phyloP scores from a whole-genome alignment of 208 protist species.

The Trypanosoma caninum region DNA sequence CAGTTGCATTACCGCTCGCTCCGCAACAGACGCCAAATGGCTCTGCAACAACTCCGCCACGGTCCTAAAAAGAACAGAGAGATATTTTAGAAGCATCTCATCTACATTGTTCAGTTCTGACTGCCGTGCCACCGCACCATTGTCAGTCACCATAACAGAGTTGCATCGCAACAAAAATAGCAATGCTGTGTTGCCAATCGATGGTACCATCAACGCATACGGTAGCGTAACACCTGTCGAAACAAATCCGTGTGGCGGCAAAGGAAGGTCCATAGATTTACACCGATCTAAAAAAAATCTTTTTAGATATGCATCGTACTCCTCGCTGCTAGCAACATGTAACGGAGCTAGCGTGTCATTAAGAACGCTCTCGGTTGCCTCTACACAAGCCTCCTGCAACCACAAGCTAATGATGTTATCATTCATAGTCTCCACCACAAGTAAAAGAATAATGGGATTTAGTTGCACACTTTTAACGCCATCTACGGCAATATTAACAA shows the following conservation, averaged over 20 bases:
- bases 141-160: conserved; percentile 63
- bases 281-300: conserved; percentile 70
- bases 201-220: conserved; percentile 67
- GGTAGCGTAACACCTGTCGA: conserved; percentile 51
- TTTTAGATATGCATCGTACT: conserved; percentile 57
- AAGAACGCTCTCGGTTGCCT: conserved; percentile 61
- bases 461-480: conserved; percentile 68
- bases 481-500: conserved; percentile 56
- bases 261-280: conserved; percentile 52
- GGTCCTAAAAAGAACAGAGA: conserved; percentile 84
- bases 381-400: conserved; percentile 76
- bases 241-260: conserved; percentile 40
- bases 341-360: conserved; percentile 57
- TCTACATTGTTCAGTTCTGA: conserved; percentile 90
- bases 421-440: conserved; percentile 65
- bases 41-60: conserved; percentile 66
- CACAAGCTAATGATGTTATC: conserved; percentile 78
- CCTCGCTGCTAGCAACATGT: conserved; percentile 29
- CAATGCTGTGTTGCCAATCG: conserved; percentile 52
- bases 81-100: conserved; percentile 89
- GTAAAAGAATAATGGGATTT: conserved; percentile 65
- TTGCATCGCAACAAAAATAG: conserved; percentile 72
- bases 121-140: conserved; percentile 54
- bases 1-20: conserved; percentile 52
- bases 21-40: conserved; percentile 34